Base-by-base conservation (phyloP, 164 flowering plant species). In the Kalanchoe fedtschenkoi region DNA sequence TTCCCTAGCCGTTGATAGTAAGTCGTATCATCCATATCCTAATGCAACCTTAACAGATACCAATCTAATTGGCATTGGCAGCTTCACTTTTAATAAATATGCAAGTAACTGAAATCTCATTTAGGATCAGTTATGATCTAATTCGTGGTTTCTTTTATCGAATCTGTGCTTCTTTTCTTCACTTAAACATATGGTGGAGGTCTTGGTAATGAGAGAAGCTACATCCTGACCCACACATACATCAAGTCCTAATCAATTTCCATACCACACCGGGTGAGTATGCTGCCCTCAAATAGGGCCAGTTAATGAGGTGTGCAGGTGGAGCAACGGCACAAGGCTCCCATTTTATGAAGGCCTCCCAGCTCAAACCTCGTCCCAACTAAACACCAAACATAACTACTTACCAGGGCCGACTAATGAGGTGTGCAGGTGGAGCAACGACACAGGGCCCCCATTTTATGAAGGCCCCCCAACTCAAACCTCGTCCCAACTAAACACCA, bases 101-200 rank as follows among this genome's bases (percentile, higher is more conserved):
- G 7, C 9, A 28, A 30, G 16, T 30, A 14, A n/a, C 71, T 14
- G n/a, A n/a, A n/a, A n/a, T n/a, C n/a, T 60, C 5, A 38, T 14
- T 60, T 91, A 32, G 95, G 90, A 76, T 69, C 90, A 19, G 81
- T 73, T 37, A 75, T 88, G n/a, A 62, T 87, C 19, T 19, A 81
- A 67, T 83, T 80, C 33, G 21, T 84, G 13, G 74, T 85, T 68
- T 34, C 83, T 65, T 69, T 69, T 56, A 78, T 91, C 47, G 97
- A 90, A 22, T 30, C 68, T 10, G 15, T 77, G 8, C 87, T 91
- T 58, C 72, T 91, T 15, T 83, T 78, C 64, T 89, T 74, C 65
- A 77, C 80, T 11, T 89, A 92, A 77, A 87, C 78, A 80, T 91
- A 92, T 73, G 91, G 89, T 21, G 34, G 72, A 62, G 77, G 72